A percentile compares a stretch with the other conserved stretches of the same genome.
Conservation (phyloP, 202 grass and related monocot genomes). For the Schoenoplectus triqueter region DNA sequence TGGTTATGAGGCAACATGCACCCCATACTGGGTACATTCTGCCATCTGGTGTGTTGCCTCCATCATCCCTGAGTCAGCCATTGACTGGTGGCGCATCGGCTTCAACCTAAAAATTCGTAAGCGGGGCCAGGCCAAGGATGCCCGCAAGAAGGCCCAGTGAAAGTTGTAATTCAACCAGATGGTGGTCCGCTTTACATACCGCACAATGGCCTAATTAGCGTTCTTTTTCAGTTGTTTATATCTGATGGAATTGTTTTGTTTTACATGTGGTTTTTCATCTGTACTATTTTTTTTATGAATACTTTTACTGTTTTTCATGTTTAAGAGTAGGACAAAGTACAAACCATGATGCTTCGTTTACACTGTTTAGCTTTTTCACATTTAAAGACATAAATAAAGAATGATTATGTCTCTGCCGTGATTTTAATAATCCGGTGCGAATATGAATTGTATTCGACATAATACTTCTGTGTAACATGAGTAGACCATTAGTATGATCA, state of each 20-base stretch:
- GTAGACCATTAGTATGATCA: no score
- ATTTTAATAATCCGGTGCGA: no score
- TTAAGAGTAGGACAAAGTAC: slow-evolving; percentile 7
- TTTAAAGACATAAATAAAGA: background rate
- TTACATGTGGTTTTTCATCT: slow-evolving; percentile 21
- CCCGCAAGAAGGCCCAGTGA: slow-evolving; percentile 75
- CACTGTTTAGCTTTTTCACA: background rate
- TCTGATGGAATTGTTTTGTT: slow-evolving; percentile 36
- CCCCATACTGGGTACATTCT: slow-evolving; percentile 92
- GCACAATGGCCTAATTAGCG: slow-evolving; percentile 17
- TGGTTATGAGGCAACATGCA: slow-evolving; percentile 79
- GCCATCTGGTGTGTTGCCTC: slow-evolving; percentile 75
- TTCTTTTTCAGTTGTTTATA: slow-evolving; percentile 29
- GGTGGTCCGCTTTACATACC: slow-evolving; percentile 15
- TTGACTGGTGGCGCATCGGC: slow-evolving; percentile 59
- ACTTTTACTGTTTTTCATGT: background rate
- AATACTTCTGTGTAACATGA: no score
- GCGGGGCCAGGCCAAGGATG: slow-evolving; percentile 74
- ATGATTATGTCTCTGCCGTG: no score
- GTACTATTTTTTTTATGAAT: slow-evolving; percentile 11
- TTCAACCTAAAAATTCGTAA: slow-evolving; percentile 85
- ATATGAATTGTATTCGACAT: no score
- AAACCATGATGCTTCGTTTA: slow-evolving; percentile 6
- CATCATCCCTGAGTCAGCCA: slow-evolving; percentile 53
- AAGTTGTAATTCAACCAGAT: slow-evolving; percentile 33